phyloP scores from a whole-genome alignment of 1,284 basidiomycete species.

The Meripilus lineatus region DNA sequence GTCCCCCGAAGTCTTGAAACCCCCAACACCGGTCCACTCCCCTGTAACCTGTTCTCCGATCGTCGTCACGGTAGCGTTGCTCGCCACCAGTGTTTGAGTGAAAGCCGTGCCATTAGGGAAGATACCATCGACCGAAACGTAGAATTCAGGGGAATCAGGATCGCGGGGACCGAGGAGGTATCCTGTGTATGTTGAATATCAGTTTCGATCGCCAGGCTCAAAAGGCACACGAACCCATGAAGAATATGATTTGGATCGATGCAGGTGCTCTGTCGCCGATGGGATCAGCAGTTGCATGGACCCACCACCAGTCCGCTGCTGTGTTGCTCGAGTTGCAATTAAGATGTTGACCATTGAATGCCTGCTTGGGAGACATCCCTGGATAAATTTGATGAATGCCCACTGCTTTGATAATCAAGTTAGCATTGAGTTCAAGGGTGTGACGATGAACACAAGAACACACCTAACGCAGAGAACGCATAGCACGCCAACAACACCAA shows the following conservation, averaged over 20 bases:
- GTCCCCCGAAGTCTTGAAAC: conserved; percentile 17
- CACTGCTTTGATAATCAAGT: too few species aligned
- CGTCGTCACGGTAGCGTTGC: conserved; percentile 15
- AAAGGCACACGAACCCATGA: conserved; percentile 1
- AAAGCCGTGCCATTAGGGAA: conserved; percentile 22
- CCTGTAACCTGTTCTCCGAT: conserved; percentile 15
- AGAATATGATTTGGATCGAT: conserved; percentile 2
- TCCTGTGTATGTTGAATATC: conserved; percentile 11
- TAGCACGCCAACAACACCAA: too few species aligned
- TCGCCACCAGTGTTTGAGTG: conserved; percentile 15
- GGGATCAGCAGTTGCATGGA: background rate
- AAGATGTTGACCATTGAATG: conserved; percentile 3
- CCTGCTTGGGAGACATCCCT: too few species aligned
- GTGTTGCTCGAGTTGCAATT: background rate
- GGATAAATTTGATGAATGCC: too few species aligned
- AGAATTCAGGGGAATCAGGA: conserved; percentile 19
- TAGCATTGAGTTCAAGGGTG: too few species aligned
- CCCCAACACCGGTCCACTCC: conserved; percentile 17
- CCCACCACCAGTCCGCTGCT: conserved; percentile 5
- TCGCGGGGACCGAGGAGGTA: conserved; percentile 14
- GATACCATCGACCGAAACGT: conserved; percentile 20
- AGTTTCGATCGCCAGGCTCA: background rate
- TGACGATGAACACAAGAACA: too few species aligned
- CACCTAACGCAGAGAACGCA: too few species aligned
- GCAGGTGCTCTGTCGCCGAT: background rate